Conservation (phyloP, 2,329 filamentous ascomycete species). For the Venturia oleaginea region DNA sequence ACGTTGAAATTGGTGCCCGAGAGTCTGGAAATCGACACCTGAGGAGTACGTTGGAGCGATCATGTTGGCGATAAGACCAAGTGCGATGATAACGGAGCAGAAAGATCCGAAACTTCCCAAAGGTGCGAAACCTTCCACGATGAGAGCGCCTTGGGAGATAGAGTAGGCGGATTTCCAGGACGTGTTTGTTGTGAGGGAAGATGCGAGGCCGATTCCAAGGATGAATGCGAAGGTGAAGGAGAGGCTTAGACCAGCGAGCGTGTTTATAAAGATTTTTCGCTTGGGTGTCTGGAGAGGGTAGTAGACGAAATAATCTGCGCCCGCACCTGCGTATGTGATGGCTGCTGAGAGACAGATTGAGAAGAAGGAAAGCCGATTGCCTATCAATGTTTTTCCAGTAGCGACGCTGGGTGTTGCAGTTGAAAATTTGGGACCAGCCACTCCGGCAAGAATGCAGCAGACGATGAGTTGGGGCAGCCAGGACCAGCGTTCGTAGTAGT, state of each 20-base stretch:
- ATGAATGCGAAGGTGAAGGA: slow-evolving; percentile 55
- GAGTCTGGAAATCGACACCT: slow-evolving; percentile 55
- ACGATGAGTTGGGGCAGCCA: slow-evolving; percentile 22
- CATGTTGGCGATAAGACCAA: slow-evolving; percentile 51
- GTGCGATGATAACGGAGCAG: slow-evolving; percentile 48
- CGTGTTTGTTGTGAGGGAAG: slow-evolving; percentile 43
- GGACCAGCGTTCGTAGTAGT: slow-evolving; percentile 21
- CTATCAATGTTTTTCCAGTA: slow-evolving; percentile 43
- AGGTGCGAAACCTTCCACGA: slow-evolving; percentile 52
- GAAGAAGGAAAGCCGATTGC: slow-evolving; percentile 59
- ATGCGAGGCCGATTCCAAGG: slow-evolving; percentile 53
- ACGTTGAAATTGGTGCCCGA: slow-evolving; percentile 46
- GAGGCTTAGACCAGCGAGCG: slow-evolving; percentile 45
- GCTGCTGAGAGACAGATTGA: slow-evolving; percentile 57
- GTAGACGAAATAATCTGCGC: slow-evolving; percentile 62
- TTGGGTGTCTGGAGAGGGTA: slow-evolving; percentile 46
- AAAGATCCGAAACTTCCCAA: slow-evolving; percentile 56
- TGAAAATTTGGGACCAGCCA: slow-evolving; percentile 46
- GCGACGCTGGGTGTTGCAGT: slow-evolving; percentile 41
- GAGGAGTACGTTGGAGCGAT: slow-evolving; percentile 53
- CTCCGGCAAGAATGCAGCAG: slow-evolving; percentile 23
- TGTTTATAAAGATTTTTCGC: slow-evolving; percentile 47
- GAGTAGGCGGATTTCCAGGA: slow-evolving; percentile 50
- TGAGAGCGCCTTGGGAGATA: slow-evolving; percentile 53
- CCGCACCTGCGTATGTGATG: slow-evolving; percentile 53